Base-by-base conservation (phyloP, 164 flowering plant genomes). In the Kingdonia uniflora region DNA sequence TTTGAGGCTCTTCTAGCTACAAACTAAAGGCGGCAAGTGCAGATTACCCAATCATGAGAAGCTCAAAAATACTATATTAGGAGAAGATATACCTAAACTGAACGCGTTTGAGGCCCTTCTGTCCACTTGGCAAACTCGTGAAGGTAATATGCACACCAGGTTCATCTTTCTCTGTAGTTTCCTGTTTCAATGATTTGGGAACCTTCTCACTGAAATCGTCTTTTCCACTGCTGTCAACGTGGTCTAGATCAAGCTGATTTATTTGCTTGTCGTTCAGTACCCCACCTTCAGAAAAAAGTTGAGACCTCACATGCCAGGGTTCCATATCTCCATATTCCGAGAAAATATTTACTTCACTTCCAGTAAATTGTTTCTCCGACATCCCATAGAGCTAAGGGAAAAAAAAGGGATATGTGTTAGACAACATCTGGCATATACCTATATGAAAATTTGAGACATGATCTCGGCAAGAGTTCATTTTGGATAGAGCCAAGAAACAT, bases 61-160 rank as follows among this genome's bases (percentile, higher is more conserved):
- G 8, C 8, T 8, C 19, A 46, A 47, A 19, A n/a, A n/a, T n/a
- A n/a, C n/a, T n/a, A n/a, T n/a, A n/a, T n/a, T n/a, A n/a, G n/a
- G n/a, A n/a, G n/a, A n/a, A n/a, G n/a, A n/a, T n/a, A 48, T 85
- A 85, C 94, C 94, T 85, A 64, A 85, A 85, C 51, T 84, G 68
- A 43, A 85, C 84, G 16, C 94, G 73, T 66, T 78, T 82, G 14
- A 82, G 76, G 21, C 71, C 86, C 57, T 64, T 81, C 42, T 67
- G 67, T 14, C 88, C 88, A 42, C 69, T 64, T 7, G 84, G 76
- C 52, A 78, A 60, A 26, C 49, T 56, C 24, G 56, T 54, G 33
- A 82, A 66, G 1, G 88, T 85, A 22, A 85, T 67, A 63, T 85
- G 82, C 21, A 85, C 86, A 60, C 94, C 88, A 47, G 77, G 80